These are phyloP conservation scores for Solanum dulcamara DNA, from an alignment of 257 asterid species.

Conservation along the genomic window DNA sequence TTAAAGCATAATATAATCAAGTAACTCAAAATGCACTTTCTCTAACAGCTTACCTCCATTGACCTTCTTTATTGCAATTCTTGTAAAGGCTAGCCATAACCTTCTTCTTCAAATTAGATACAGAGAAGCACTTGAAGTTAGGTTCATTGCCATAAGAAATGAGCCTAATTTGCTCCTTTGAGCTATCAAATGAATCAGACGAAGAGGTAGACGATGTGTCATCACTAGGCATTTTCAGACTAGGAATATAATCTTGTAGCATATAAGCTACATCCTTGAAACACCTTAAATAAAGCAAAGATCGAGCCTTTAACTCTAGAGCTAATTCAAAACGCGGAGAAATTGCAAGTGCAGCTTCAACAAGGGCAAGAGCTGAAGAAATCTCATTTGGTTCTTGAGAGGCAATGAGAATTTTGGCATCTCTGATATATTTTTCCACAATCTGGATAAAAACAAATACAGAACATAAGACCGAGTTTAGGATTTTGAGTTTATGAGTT, in stretches of 20 bases:
- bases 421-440: slow-evolving; percentile 56
- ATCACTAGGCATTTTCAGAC: slow-evolving; percentile 34
- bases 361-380: slow-evolving; percentile 39
- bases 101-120: slow-evolving; percentile 77
- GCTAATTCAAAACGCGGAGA: slow-evolving; percentile 69
- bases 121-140: slow-evolving; percentile 67
- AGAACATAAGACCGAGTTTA: not conserved
- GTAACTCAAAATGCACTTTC: not conserved
- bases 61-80: slow-evolving; percentile 55
- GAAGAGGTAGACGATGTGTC: slow-evolving; percentile 24
- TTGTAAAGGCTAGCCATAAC: slow-evolving; percentile 60
- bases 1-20: not conserved
- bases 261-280: slow-evolving; percentile 62
- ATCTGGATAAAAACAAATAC: slow-evolving; percentile 23
- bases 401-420: slow-evolving; percentile 46
- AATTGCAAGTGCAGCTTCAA: slow-evolving; percentile 54
- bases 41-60: slow-evolving; percentile 44
- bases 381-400: slow-evolving; percentile 40
- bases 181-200: slow-evolving; percentile 41
- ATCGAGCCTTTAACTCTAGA: slow-evolving; percentile 55
- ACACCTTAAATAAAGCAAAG: slow-evolving; percentile 50
- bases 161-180: slow-evolving; percentile 47
- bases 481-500: not conserved
- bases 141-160: slow-evolving; percentile 36
- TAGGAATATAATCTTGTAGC: slow-evolving; percentile 65